phyloP scores from a whole-genome alignment of 2,329 filamentous ascomycete species.

The Cercospora beticola region DNA sequence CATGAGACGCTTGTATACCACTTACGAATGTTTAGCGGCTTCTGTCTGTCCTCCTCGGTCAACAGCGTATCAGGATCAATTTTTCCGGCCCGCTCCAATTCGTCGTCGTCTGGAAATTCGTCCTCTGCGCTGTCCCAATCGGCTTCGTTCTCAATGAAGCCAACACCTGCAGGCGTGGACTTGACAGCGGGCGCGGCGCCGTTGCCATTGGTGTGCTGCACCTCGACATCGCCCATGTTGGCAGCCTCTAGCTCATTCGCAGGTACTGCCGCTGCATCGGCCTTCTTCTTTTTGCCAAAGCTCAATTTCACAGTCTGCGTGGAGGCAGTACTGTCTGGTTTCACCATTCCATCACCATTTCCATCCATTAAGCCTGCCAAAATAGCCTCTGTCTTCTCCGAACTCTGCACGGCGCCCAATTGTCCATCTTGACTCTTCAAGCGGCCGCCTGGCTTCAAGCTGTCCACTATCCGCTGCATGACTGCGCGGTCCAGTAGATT shows the following conservation, averaged over 20 bases:
- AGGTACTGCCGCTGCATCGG: constrained; percentile 43
- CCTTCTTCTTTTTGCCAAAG: constrained; percentile 61
- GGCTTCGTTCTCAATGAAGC: constrained; percentile 65
- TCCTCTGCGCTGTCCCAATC: constrained; percentile 56
- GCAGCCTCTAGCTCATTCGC: constrained; percentile 37
- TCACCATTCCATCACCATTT: constrained; percentile 65
- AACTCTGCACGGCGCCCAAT: constrained; percentile 47
- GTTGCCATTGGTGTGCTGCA: constrained; percentile 42
- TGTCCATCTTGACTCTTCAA: constrained; percentile 68
- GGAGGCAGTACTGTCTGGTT: constrained; percentile 44
- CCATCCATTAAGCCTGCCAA: constrained; percentile 71
- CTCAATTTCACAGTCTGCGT: constrained; percentile 51
- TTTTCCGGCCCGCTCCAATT: constrained; percentile 67
- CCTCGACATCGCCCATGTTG: constrained; percentile 32
- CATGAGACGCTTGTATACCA: background rate
- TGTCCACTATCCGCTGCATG: constrained; percentile 66
- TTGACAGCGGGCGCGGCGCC: constrained; percentile 39
- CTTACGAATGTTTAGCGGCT: constrained; percentile 74
- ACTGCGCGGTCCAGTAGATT: constrained; percentile 66
- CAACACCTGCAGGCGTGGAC: constrained; percentile 58
- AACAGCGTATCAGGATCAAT: constrained; percentile 90
- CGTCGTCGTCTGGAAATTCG: constrained; percentile 39
- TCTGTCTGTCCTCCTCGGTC: constrained; percentile 77
- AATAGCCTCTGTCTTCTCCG: constrained; percentile 73
- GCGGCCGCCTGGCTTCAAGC: constrained; percentile 68